These are phyloP conservation scores for Biscogniauxia marginata DNA, from an alignment of 2,329 filamentous ascomycete species.

Conservation along the genomic window DNA sequence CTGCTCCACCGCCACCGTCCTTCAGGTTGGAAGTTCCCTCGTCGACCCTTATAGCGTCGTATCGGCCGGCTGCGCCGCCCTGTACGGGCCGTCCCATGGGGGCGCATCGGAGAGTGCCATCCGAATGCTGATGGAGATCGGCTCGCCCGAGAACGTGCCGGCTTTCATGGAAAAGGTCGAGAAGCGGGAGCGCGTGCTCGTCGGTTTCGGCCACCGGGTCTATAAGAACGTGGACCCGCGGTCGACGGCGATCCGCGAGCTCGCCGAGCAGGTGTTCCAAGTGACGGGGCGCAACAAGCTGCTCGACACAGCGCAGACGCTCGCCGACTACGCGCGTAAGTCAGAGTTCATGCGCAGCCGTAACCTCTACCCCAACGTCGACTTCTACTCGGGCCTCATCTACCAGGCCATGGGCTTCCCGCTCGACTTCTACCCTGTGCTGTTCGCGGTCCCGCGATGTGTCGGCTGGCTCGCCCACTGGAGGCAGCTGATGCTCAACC, in stretches of 20 bases:
- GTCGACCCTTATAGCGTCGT: constrained; percentile 56
- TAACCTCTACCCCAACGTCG: constrained; percentile 51
- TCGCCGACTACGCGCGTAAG: constrained; percentile 45
- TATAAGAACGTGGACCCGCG: constrained; percentile 56
- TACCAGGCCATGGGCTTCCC: constrained; percentile 55
- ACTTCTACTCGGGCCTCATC: constrained; percentile 52
- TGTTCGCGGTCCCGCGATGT: constrained; percentile 50
- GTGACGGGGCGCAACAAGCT: constrained; percentile 51
- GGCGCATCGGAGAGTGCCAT: constrained; percentile 59
- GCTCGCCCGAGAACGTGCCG: constrained; percentile 49
- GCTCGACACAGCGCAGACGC: constrained; percentile 46
- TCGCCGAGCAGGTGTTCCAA: constrained; percentile 49
- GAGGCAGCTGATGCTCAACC: constrained; percentile 49
- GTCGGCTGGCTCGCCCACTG: constrained; percentile 53
- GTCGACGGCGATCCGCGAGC: constrained; percentile 46
- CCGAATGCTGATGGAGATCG: constrained; percentile 52
- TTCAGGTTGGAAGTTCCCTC: constrained; percentile 55
- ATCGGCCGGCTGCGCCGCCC: constrained; percentile 49
- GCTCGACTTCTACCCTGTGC: constrained; percentile 51
- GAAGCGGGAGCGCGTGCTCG: constrained; percentile 49
- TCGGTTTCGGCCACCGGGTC: constrained; percentile 55
- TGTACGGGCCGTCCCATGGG: constrained; percentile 57
- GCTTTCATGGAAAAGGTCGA: constrained; percentile 50
- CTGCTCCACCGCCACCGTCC: constrained; percentile 53
- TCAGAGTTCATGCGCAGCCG: constrained; percentile 49